Conservation (phyloP, 2,329 filamentous ascomycete genomes). For the Phaeosphaeria sp. region DNA sequence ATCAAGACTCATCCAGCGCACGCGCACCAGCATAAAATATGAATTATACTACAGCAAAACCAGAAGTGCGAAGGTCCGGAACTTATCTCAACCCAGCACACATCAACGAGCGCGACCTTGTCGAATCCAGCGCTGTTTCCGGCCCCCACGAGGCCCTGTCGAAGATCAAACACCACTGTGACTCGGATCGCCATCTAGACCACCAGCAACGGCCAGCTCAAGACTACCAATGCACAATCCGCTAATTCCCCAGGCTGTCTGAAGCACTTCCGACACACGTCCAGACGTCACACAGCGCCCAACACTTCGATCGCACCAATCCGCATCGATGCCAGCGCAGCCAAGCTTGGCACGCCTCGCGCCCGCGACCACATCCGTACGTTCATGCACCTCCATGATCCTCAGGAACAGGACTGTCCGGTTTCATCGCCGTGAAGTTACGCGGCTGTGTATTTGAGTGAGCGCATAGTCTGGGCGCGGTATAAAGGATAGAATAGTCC, state of each 20-base stretch:
- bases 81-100: neutral
- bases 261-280: conserved; percentile 29
- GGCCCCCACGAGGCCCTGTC: neutral
- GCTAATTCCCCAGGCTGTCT: conserved; percentile 16
- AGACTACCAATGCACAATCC: conserved; percentile 18
- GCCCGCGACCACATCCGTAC: conserved; percentile 14
- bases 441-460: conserved; percentile 4
- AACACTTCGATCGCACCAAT: conserved; percentile 20
- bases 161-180: neutral
- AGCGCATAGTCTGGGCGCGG: conserved; percentile 15
- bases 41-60: neutral
- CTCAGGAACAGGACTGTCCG: conserved; percentile 39
- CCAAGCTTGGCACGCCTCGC: conserved; percentile 11
- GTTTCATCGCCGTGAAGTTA: conserved; percentile 38
- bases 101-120: neutral
- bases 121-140: neutral
- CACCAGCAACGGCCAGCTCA: neutral
- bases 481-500: conserved; percentile 31
- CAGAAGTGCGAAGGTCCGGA: neutral
- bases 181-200: conserved; percentile 3
- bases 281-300: conserved; percentile 18
- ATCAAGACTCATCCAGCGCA: neutral
- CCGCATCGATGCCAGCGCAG: conserved; percentile 11
- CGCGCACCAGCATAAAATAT: neutral
- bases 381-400: conserved; percentile 28